Conservation (phyloP, 176 grass and related monocot genomes). For the Canna indica region DNA sequence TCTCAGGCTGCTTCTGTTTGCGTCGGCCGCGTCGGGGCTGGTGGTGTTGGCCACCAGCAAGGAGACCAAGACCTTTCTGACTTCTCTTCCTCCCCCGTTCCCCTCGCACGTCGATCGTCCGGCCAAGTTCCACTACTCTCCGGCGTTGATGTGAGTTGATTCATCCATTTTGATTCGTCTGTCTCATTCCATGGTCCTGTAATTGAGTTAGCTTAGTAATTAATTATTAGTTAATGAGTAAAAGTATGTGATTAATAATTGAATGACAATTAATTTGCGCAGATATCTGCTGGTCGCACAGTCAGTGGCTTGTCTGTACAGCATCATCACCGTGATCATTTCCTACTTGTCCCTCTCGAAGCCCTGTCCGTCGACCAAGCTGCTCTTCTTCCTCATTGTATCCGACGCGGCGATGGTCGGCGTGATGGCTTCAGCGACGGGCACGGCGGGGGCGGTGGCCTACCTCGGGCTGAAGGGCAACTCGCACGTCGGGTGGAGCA, state of each 20-base stretch:
- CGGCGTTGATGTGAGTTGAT: constrained; percentile 45
- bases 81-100: neutral
- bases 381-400: constrained; percentile 32
- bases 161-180: neutral
- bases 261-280: too few species aligned
- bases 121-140: constrained; percentile 65
- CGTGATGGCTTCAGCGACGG: constrained; percentile 65
- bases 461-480: constrained; percentile 68
- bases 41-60: constrained; percentile 57
- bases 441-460: constrained; percentile 35
- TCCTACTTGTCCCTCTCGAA: constrained; percentile 24
- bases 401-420: constrained; percentile 49
- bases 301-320: constrained; percentile 38
- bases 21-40: constrained; percentile 28
- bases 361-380: constrained; percentile 24
- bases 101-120: neutral
- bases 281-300: constrained; percentile 64
- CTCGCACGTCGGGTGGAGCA: constrained; percentile 45
- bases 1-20: constrained; percentile 42
- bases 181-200: neutral
- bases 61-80: constrained; percentile 26
- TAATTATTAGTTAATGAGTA: too few species aligned
- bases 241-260: too few species aligned
- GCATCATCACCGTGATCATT: constrained; percentile 36
- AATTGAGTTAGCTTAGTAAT: too few species aligned